Evolutionary conservation across 371 early-diverging fungal genomes (phyloP).

Genomic region (Smittium culicis): DNA sequence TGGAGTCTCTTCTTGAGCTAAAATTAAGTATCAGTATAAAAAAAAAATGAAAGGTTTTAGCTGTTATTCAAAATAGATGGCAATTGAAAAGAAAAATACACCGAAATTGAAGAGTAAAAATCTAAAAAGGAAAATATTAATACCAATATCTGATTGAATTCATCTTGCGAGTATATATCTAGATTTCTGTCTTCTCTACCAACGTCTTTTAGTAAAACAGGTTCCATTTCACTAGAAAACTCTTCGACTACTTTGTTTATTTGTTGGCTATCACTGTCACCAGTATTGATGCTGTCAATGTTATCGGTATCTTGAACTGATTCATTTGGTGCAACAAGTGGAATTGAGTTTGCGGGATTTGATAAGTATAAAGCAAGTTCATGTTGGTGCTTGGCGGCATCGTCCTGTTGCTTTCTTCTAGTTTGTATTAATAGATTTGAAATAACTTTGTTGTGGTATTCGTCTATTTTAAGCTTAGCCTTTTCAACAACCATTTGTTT

Average conservation of each 20-base stretch:
- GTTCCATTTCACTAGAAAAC: neutral
- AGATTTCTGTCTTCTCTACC: conserved; percentile 1
- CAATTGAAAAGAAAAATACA: neutral
- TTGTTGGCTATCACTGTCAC: neutral
- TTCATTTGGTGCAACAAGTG: too few relatives aligned
- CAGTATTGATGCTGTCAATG: neutral
- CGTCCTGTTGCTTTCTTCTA: conserved; percentile 41
- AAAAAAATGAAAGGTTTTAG: too few relatives aligned
- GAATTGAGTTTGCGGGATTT: neutral
- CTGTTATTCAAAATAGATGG: neutral
- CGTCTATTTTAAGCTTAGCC: conserved; percentile 40
- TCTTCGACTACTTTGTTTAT: conserved; percentile 6
- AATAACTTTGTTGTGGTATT: conserved; percentile 45
- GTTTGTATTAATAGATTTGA: conserved; percentile 49
- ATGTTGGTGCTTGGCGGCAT: conserved; percentile 52
- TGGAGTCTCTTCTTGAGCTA: neutral
- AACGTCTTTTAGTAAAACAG: neutral
- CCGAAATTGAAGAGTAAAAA: neutral
- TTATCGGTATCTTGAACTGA: too few relatives aligned
- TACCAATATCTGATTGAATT: neutral
- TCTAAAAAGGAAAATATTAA: neutral
- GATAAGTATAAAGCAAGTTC: conserved; percentile 42
- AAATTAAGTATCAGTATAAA: too few relatives aligned
- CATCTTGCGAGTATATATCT: neutral
- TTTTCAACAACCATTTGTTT: conserved; percentile 64